Conservation (phyloP, 306 rosid genomes). For the Phaseolus lunatus region DNA sequence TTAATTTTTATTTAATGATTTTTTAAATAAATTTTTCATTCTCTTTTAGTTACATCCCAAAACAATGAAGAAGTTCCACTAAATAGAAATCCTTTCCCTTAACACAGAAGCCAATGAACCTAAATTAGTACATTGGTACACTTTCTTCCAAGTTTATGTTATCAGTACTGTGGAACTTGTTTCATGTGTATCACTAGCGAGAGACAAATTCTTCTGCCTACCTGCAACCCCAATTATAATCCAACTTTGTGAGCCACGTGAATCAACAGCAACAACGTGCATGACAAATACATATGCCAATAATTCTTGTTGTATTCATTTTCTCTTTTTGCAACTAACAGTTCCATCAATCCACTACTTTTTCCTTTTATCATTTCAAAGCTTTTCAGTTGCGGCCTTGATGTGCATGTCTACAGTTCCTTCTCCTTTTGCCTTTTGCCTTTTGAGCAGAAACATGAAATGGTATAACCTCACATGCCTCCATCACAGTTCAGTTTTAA, state of each 20-base stretch:
- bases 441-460: background rate
- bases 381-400: background rate
- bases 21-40: too few species aligned
- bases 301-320: background rate
- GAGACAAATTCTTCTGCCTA: background rate
- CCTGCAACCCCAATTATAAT: background rate
- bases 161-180: background rate
- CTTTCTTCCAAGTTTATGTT: background rate
- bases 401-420: background rate
- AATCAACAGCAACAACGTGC: slow-evolving; percentile 40
- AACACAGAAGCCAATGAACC: background rate
- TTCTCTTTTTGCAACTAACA: background rate
- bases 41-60: too few species aligned
- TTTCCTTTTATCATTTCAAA: background rate
- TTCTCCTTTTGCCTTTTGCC: background rate
- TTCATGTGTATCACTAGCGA: background rate
- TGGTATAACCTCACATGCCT: background rate
- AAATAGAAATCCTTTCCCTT: background rate
- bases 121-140: background rate
- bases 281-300: slow-evolving; percentile 5
- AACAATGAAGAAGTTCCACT: too few species aligned
- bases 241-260: slow-evolving; percentile 25
- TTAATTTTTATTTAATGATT: too few species aligned
- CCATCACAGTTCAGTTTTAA: background rate
- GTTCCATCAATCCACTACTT: background rate